Percentiles rank a stretch among this genome's conserved stretches.
These are phyloP conservation scores for Symbiodinium pilosum DNA, from an alignment of 73 alveolate species.

Conservation along the genomic window DNA sequence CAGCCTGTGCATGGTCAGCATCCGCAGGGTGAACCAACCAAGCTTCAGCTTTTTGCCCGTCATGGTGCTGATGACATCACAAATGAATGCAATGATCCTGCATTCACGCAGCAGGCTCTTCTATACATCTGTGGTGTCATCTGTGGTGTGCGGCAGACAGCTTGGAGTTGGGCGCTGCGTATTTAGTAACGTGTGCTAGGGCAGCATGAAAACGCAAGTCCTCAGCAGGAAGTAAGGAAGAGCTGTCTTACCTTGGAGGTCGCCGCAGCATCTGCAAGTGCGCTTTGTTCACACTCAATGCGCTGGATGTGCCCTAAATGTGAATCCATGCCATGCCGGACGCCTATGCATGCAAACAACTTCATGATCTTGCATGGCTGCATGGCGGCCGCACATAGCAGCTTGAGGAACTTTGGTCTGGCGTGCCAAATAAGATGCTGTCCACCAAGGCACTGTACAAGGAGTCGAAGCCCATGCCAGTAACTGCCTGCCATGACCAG, in stretches of 20 bases:
- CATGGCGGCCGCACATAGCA: no score
- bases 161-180: no score
- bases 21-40: constrained; percentile 70
- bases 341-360: no score
- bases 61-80: constrained; percentile 33
- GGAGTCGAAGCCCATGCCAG: constrained; percentile 93
- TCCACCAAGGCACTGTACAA: constrained; percentile 35
- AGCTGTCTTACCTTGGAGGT: constrained; percentile 49
- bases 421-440: no score
- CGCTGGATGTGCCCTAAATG: no score
- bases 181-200: no score
- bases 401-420: no score
- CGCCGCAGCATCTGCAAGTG: no score
- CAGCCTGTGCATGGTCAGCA: constrained; percentile 91
- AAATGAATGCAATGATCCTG: constrained; percentile 60
- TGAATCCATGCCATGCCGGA: no score
- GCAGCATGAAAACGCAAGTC: constrained; percentile 29
- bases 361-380: no score
- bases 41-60: constrained; percentile 85
- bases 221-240: constrained; percentile 66
- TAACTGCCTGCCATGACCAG: neutral
- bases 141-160: neutral
- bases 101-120: no score
- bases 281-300: no score
- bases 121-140: neutral